Base-by-base conservation (phyloP, 352 stramenopile genomes). In the Phytophthora litchii region DNA sequence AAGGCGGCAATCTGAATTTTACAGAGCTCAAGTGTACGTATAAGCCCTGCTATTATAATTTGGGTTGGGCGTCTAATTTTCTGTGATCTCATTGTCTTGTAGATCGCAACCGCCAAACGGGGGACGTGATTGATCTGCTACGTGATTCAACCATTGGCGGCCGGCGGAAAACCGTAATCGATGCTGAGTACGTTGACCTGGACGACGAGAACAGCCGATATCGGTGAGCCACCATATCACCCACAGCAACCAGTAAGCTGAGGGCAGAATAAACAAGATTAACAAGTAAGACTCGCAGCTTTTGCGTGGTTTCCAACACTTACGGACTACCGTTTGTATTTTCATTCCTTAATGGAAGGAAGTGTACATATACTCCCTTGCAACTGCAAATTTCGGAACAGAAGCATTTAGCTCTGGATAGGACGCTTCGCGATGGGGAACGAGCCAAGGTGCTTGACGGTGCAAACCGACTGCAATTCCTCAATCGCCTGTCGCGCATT, bases 371-470 rank as follows among this genome's bases (percentile, higher is more conserved):
- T 38, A 29, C 31, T 50, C 29, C 17, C 35, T 57, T n/a, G 54
- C 21, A 47, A 29, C 34, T 55, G 21, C 20, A 10, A 27, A 23
- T 7, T 34, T 25, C 21, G 12, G 14, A 59, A 12, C n/a, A 11
- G 7, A 27, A 34, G 20, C 10, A 23, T 21, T 58, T 72, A 88
- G 48, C 72, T 84, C 49, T 74, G 65, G 11, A 76, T 65, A 23
- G 72, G 63, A 9, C 63, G 74, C 67, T 80, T 83, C 2, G 80
- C 78, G 40, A 82, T 76, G n/a, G 86, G 78, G 60, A 86, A 95
- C 38, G 86, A 95, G 19, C 86, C 86, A 31, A 93, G 71, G 59
- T 92, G 82, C 57, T 91, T 85, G 37, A 95, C 82, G 2, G 54
- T 60, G 56, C 83, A 91, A 13, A 92, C 71, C 9, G 59, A 57